These are phyloP conservation scores for Tricholoma bakamatsutake DNA, from an alignment of 768 basidiomycete species.

Conservation along the genomic window DNA sequence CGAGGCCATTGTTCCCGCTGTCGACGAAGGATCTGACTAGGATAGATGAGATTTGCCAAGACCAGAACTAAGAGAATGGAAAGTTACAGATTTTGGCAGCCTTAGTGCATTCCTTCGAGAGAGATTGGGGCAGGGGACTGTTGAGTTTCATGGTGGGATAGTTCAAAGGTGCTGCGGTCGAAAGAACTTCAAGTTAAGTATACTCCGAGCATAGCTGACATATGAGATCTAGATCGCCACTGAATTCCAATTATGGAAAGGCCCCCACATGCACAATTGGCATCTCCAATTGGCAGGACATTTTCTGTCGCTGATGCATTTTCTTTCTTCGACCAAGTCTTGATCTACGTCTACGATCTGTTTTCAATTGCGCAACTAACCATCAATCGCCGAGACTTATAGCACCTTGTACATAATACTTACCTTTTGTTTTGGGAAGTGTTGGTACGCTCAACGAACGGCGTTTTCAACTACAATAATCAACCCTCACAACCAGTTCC, in stretches of 20 bases:
- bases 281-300: no score
- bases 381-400: no score
- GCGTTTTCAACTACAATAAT: slow-evolving; percentile 36
- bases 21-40: slow-evolving; percentile 84
- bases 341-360: no score
- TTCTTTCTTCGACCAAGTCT: no score
- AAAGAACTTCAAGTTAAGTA: neutral
- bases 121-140: slow-evolving; percentile 46
- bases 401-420: no score
- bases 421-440: neutral
- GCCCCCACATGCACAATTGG: no score
- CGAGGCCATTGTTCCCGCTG: slow-evolving; percentile 73
- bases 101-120: slow-evolving; percentile 83
- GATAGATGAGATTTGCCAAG: neutral
- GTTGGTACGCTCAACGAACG: neutral
- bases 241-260: no score
- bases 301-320: no score
- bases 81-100: slow-evolving; percentile 80
- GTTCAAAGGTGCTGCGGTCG: neutral
- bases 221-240: neutral
- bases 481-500: slow-evolving; percentile 27
- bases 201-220: neutral
- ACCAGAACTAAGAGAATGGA: slow-evolving; percentile 6
- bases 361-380: no score
- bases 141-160: slow-evolving; percentile 36